Conservation (phyloP, 108 stramenopile species). For the Skeletonema grethae region DNA sequence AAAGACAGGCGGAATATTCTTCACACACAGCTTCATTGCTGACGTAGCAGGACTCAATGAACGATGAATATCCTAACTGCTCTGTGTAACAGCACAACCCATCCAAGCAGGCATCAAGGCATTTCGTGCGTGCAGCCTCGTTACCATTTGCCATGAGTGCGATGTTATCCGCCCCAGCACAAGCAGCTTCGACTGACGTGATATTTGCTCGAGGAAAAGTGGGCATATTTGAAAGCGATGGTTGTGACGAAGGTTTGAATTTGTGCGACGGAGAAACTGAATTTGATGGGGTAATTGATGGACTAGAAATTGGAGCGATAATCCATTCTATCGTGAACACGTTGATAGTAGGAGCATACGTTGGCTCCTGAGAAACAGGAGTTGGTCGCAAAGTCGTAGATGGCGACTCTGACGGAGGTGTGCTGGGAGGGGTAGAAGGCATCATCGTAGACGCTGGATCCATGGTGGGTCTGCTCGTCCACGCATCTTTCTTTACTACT, state of each 20-base stretch:
- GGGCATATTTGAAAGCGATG: conserved; percentile 7
- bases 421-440: neutral
- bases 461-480: conserved; percentile 3
- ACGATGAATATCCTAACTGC: conserved; percentile 18
- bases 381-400: neutral
- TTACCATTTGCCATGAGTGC: conserved; percentile 12
- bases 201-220: neutral
- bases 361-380: neutral
- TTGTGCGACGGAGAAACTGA: neutral
- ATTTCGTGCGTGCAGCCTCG: conserved; percentile 11
- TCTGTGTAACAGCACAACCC: conserved; percentile 31
- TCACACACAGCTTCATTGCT: conserved; percentile 11
- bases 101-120: conserved; percentile 13
- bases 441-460: neutral
- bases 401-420: neutral
- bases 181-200: neutral
- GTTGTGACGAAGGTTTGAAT: neutral
- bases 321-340: neutral
- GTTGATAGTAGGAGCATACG: neutral
- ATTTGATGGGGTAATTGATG: neutral
- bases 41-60: neutral
- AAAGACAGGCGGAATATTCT: conserved; percentile 12
- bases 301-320: neutral
- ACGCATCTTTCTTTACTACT: neutral
- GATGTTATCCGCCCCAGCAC: conserved; percentile 13